Base-by-base conservation (phyloP, 495 filamentous ascomycete genomes). In the Melanomma pulvis-pyrius region DNA sequence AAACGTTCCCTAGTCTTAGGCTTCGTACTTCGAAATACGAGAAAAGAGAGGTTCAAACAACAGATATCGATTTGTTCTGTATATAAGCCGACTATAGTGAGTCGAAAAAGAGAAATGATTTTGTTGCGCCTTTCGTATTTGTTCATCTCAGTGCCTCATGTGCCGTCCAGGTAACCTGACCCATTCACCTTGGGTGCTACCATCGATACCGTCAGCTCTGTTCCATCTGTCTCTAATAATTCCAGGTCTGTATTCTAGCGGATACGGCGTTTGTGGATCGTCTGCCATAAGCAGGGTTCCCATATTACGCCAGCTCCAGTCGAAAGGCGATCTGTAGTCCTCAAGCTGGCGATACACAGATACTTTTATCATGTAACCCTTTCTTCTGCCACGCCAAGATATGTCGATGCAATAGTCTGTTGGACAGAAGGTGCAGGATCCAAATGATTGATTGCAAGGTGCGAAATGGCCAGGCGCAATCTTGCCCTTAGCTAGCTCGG, bases 321-420 rank as follows among this genome's bases (percentile, higher is more conserved):
- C 62, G 24, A 65, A 65, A 25, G 62, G 62, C 24, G 62, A 65
- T 65, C 62, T 59, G 47, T 54, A 65, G 36, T 65, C 53, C 25
- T 54, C 62, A 32, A 65, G 26, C 55, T 65, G 62, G 39, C 26
- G 53, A 52, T 65, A 59, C 19, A 59, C 30, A 22, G 44, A 65
- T 52, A 51, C 26, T 53, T 49, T 52, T 32, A 65, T 56, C 15
- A 25, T 21, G 47, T 65, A 59, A 51, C 62, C 62, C 62, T 65
- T 59, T 28, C 32, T 34, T 63, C 49, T 52, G n/a, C 52, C 55
- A 26, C 44, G 62, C 53, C 53, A 65, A 6, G 62, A 65, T 59
- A 65, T 65, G 44, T 65, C 62, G 55, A 65, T 59, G 55, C 53
- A 50, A 59, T 65, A 65, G 54, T 65, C 62, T 25, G 54, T 59